Evolutionary conservation across 225 moss, liverwort and hornwort genomes (phyloP), one percentile per base, ranked within the genome.

Genomic region (Straminergon stramineum): DNA sequence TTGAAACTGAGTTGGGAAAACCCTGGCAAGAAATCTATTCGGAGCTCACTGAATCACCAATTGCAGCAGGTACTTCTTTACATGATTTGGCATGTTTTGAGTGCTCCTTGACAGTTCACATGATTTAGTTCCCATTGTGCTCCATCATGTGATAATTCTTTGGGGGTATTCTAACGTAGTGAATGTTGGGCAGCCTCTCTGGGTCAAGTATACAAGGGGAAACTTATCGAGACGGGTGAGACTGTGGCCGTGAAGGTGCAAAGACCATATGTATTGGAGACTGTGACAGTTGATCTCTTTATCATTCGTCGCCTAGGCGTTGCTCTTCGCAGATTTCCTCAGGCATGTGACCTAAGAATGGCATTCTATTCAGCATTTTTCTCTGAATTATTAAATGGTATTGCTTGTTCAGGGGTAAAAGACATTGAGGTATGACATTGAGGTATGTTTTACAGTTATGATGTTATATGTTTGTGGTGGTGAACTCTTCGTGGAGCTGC

Each of bases 131-230:
- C 64, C 65, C 52, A 60, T 55, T 73, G 79, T 87, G 48, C 62
- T 65, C 26, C 26, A 41, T 69, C 80, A 61, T 60, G 55, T 81
- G 62, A 63, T 83, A 22, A 64, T 51, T 76, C 19, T 71, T 23
- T 69, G 57, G 85, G 39, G 34, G 73, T 82, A 84, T 39, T 84
- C 83, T 93, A 43, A 91, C 86, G n/a, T 43, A 51, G 53, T 70
- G 76, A 64, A 91, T 89, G 86, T 79, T 88, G 90, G 82, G 66
- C 95, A 99, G 99, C 99, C 82, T 99, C 99, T 53, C 90, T 99
- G 61, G 99, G 99, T 87, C 99, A 99, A 91, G 99, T 99, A 6
- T 99, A 99, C 90, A 97, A 99, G 92, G 99, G 99, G 76, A 95
- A 92, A 83, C 96, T 99, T 68, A 86, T 93, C 71, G 97, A 97